Percentiles rank a stretch among this genome's conserved stretches.
These are phyloP conservation scores for Didymella glomerata DNA, from an alignment of 2,329 filamentous ascomycete genomes.

Conservation along the genomic window DNA sequence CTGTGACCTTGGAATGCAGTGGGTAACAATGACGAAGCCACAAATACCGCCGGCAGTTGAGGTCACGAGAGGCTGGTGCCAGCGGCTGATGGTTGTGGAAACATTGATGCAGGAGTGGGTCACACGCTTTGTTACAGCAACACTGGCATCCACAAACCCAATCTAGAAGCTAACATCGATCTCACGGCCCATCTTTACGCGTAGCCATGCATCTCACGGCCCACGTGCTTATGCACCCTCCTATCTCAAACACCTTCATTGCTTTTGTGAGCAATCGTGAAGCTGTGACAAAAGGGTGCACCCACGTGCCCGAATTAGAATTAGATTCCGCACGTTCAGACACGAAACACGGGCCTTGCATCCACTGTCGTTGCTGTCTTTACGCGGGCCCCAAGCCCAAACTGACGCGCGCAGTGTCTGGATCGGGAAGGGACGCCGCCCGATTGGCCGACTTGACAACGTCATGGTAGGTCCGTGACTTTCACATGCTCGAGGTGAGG, in stretches of 20 bases:
- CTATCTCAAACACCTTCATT: not conserved
- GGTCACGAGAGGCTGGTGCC: constrained; percentile 5
- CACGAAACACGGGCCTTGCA: constrained; percentile 6
- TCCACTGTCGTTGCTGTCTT: constrained; percentile 1
- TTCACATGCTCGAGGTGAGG: constrained; percentile 21
- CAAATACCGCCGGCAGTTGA: not conserved
- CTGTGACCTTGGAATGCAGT: not conserved
- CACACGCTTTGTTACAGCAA: constrained; percentile 8
- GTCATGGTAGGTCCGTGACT: constrained; percentile 24
- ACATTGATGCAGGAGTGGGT: constrained; percentile 12
- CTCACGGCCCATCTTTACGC: constrained; percentile 12
- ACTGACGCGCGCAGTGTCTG: constrained; percentile 6
- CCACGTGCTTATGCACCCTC: constrained; percentile 1
- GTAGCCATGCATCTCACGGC: constrained; percentile 8
- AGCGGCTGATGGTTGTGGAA: not conserved
- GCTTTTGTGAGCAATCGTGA: not conserved
- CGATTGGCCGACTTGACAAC: constrained; percentile 20
- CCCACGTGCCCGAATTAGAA: constrained; percentile 22
- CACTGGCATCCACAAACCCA: constrained; percentile 11
- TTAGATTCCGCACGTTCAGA: constrained; percentile 10
- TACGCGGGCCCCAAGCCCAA: constrained; percentile 12
- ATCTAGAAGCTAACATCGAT: constrained; percentile 15
- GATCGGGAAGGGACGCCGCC: constrained; percentile 17
- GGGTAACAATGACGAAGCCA: constrained; percentile 6
- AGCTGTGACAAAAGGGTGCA: constrained; percentile 10